Evolutionary conservation across 805 yeast species (phyloP), one percentile per base, ranked within the genome.

Genomic region (Maudiozyma serrabonitensis): DNA sequence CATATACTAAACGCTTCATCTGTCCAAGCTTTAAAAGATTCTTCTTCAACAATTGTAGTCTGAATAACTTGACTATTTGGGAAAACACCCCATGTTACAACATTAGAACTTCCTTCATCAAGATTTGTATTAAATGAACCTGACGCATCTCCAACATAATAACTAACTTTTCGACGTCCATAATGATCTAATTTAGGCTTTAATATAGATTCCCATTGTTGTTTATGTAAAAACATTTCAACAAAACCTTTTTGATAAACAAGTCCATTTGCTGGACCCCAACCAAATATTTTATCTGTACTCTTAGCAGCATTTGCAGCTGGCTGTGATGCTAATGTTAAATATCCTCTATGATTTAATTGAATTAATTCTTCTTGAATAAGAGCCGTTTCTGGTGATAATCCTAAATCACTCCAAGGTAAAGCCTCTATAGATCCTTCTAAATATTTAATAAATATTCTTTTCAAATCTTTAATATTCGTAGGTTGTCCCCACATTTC

Each of bases 11-110:
- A 93, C 0, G 96, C 95, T 66, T 93, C 99, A 60, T 90, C 97
- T 57, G 84, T 79, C 99, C 99, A 93, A 0, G 96, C 96, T 56
- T 79, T 78, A 71, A 93, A 91, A 1, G 97, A 87, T 58, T 89
- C 96, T 57, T 81, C 85, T 62, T 90, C 96, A 50, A 93, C 82
- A 53, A 90, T 84, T 0, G 99, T 93, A 0, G 97, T 86, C 66
- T 90, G 97, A 37, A 88, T 78, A 37, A 89, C 82, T 62, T 88
- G 96, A 54, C 89, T 79, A 66, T 83, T 83, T 7, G 95, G 95
- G 75, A 93, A 91, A 2, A 86, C 95, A 54, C 98, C 99, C 99
- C 99, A 93, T 1, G 99, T 93, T 8, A 93, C 95, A 26, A 93
- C 95, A 54, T 82, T 84, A 42, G 88, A 81, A 34, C 78, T 63